Evolutionary conservation across 2,329 filamentous ascomycete genomes (phyloP).

Genomic region (Calonectria hawksworthii): DNA sequence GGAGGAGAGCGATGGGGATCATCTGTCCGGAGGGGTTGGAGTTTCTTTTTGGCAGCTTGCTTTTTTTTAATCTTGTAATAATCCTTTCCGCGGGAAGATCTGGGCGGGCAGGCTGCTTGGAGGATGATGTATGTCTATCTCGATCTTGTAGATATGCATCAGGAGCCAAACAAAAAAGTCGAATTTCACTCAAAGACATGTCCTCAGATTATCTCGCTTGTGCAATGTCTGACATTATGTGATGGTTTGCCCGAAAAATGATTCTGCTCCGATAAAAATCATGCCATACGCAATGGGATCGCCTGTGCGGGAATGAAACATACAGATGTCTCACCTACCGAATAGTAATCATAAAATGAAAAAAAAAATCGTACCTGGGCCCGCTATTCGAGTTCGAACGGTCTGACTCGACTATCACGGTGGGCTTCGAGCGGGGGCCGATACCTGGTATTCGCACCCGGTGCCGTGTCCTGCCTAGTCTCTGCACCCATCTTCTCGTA

Average conservation of each 20-base stretch:
- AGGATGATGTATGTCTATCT: conserved; percentile 33
- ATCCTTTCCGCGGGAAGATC: conserved; percentile 22
- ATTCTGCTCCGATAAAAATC: conserved; percentile 1
- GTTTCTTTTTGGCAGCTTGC: conserved; percentile 18
- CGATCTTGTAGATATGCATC: conserved; percentile 42
- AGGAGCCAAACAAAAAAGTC: conserved; percentile 36
- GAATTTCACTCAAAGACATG: conserved; percentile 32
- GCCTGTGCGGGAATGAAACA: conserved; percentile 13
- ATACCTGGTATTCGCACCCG: conserved; percentile 21
- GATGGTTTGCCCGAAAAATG: conserved; percentile 6
- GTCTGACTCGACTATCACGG: conserved; percentile 10
- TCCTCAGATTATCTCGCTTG: conserved; percentile 20
- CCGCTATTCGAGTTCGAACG: conserved; percentile 18
- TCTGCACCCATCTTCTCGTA: conserved; percentile 27
- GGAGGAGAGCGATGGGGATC: background rate
- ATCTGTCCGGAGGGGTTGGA: conserved; percentile 11
- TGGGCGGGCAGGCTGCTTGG: conserved; percentile 36
- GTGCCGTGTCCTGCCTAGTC: conserved; percentile 21
- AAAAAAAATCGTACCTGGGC: background rate
- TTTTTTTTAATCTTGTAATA: conserved; percentile 25
- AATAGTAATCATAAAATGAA: conserved; percentile 10
- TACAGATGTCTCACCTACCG: conserved; percentile 6
- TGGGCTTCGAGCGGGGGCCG: conserved; percentile 20
- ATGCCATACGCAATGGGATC: conserved; percentile 3
- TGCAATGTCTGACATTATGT: conserved; percentile 22